Conservation (phyloP, 371 early-diverging fungal genomes). For the Mortierella sp. region DNA sequence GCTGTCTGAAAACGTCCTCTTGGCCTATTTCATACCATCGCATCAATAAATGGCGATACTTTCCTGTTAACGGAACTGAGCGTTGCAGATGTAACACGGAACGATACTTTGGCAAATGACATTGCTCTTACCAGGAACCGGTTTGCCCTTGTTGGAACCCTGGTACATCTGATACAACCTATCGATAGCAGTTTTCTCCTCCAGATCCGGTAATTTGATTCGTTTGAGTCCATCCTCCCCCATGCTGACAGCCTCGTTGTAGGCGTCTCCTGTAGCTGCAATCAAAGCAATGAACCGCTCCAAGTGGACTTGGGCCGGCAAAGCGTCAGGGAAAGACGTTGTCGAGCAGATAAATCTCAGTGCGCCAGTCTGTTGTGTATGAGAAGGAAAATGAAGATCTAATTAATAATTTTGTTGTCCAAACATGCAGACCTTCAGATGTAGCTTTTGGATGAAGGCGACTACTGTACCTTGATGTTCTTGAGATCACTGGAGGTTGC, state of each 20-base stretch:
- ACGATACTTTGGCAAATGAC: no score
- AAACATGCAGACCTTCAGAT: no score
- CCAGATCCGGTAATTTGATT: slow-evolving; percentile 72
- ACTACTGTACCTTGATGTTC: slow-evolving; percentile 45
- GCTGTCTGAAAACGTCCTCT: slow-evolving; percentile 40
- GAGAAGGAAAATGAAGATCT: background rate
- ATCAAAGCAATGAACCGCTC: slow-evolving; percentile 73
- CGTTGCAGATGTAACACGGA: background rate
- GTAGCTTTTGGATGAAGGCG: background rate
- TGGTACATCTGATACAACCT: slow-evolving; percentile 76
- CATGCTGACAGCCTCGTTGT: slow-evolving; percentile 74
- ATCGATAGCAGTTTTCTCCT: slow-evolving; percentile 64
- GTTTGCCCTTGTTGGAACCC: slow-evolving; percentile 44
- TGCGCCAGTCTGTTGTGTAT: slow-evolving; percentile 58
- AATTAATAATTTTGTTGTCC: background rate
- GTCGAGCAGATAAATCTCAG: slow-evolving; percentile 65
- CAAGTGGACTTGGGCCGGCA: slow-evolving; percentile 57
- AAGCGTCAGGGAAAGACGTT: slow-evolving; percentile 63
- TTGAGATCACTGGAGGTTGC: slow-evolving; percentile 51
- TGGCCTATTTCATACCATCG: slow-evolving; percentile 10
- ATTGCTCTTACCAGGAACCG: slow-evolving; percentile 28
- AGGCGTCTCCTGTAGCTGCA: slow-evolving; percentile 74
- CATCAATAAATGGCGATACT: background rate
- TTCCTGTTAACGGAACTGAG: background rate
- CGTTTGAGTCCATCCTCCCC: slow-evolving; percentile 83